Base-by-base conservation (phyloP, 768 basidiomycete species). In the Suillus decipiens region DNA sequence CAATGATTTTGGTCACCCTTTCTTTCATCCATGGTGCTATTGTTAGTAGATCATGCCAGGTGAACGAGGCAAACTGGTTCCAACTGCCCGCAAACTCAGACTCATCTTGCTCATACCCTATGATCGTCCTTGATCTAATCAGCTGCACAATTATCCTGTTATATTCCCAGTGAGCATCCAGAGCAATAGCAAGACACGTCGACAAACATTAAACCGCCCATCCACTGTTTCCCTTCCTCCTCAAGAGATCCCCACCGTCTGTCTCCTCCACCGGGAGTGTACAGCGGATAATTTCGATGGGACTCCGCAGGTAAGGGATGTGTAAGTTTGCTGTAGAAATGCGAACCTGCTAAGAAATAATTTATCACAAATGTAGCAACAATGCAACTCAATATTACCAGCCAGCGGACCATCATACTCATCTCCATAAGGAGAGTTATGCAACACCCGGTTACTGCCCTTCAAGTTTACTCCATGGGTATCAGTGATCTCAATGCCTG, bases 21-120 rank as follows among this genome's bases (percentile, higher is more conserved):
- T 86, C 84, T 62, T 87, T 82, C 78, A 93, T 83, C 92, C 92
- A 93, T 3, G 90, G 92, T 43, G 92, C 89, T 62, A 93, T 84
- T 37, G 85, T 81, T 71, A 81, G 80, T 43, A 94, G 75, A 71
- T 93, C 92, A 22, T 77, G 76, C 86, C 86, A 89, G 0, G 81
- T 82, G 63, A 93, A 86, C 12, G 90, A 91, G 8, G 84, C 85
- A 71, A 87, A 93, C 56, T 87, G 89, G 19, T 78, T 78, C 47
- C 85, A 77, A 56, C 84, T 80, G 4, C 79, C 70, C 17, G 81
- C 83, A 24, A 85, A 76, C 66, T 83, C 84, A 28, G 79, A 67
- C 55, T 84, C 86, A 67, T 82, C 69, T 61, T 76, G 76, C 37
- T 76, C 73, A 57, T 71, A 70, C 24, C 80, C 80, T 12, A 75